phyloP scores from a whole-genome alignment of 1,139 yeast genomes.

The Protomyces inouyei region DNA sequence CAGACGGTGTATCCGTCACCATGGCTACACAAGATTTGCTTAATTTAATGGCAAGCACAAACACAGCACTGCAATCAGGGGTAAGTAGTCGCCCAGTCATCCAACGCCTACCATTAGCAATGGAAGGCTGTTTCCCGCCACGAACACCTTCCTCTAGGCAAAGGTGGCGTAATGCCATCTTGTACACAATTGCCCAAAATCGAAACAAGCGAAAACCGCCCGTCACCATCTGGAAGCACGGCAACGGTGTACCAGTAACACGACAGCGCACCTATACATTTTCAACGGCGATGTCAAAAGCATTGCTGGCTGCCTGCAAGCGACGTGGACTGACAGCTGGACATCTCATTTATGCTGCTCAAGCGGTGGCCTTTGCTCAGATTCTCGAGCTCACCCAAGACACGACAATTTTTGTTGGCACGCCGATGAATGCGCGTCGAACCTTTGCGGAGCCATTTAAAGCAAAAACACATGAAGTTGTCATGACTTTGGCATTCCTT shows the following conservation, averaged over 20 bases:
- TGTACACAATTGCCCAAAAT: constrained; percentile 1
- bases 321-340: constrained; percentile 5
- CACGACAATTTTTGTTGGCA: constrained; percentile 3
- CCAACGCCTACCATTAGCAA: constrained; percentile 7
- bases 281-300: background rate
- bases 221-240: background rate
- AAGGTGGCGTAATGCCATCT: constrained; percentile 9
- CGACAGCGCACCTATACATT: constrained; percentile 8
- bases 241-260: background rate
- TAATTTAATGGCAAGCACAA: background rate
- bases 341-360: constrained; percentile 21
- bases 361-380: constrained; percentile 4
- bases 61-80: background rate
- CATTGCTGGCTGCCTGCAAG: background rate
- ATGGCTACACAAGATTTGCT: constrained; percentile 5
- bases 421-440: constrained; percentile 20
- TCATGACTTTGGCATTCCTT: constrained; percentile 7
- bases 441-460: background rate
- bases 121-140: constrained; percentile 9
- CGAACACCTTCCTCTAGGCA: background rate
- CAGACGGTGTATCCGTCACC: constrained; percentile 12
- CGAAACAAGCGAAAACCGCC: background rate
- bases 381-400: background rate
- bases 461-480: constrained; percentile 6
- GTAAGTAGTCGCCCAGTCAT: background rate